Evolutionary conservation across 257 asterid species (phyloP), one percentile per base, ranked within the genome.

Genomic region (Solanum paucissectum): DNA sequence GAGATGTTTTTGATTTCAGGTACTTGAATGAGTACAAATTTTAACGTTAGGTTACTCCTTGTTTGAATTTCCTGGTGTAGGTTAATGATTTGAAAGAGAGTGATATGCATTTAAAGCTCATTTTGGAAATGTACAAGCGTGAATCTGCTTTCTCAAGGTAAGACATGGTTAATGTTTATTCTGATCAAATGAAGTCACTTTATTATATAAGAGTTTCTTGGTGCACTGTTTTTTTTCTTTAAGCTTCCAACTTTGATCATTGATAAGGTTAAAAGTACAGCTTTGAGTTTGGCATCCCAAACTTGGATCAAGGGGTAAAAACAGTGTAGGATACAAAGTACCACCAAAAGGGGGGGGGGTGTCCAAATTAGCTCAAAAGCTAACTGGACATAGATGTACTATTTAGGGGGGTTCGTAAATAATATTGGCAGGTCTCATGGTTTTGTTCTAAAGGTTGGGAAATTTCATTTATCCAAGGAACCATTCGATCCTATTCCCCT

Each of bases 91-190:
- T 97, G 90, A 93, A 95, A 91, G 88, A 76, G 88, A 90, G 93
- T 85, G 95, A 93, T 83, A 71, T 55, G 75, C 98, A 95, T 86
- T 88, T 96, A 92, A 94, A 93, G 90, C 98, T 94, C 86, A 89
- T 96, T 90, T 88, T 93, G 92, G 98, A 92, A 79, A 94, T 94
- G 98, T 94, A 91, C 87, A 92, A 86, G 69, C 93, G 88, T 69
- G 98, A 96, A 90, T 93, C 95, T 34, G 83, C 90, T 83, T 92
- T 91, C 88, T 94, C 98, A 89, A 96, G 99, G 99, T 96, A 85
- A 77, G 94, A 75, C 90, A 49, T 52, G 86, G 29, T 52, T 18
- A 52, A 52, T 82, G 86, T 6, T 81, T 81, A 81, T 81, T 81
- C 27, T 29, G 85, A 29, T 46, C 3, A 81, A 81, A n/a, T 82